Evolutionary conservation across 306 rosid genomes (phyloP), one percentile per base, ranked within the genome.

Genomic region (Canavalia gladiata): DNA sequence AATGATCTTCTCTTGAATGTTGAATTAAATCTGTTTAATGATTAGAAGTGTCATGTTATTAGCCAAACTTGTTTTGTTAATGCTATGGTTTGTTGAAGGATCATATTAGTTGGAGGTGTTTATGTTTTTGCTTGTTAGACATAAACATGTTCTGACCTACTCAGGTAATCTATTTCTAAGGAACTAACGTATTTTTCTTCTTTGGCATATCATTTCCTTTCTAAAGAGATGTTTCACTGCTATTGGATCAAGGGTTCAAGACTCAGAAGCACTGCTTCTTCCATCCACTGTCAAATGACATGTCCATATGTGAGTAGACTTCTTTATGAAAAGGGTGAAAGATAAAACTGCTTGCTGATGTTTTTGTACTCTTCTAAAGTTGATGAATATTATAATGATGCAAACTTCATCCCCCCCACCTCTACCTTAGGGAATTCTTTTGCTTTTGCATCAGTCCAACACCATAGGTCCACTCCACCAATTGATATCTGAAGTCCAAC

Each of bases 221-320:
- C 65, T 87, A 88, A 79, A 96, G 99, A 81, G 90, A 92, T 86
- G 98, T 96, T 76, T 89, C 98, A 8, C 82, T 96, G 83, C 83
- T 96, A 86, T 86, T 93, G 89, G 99, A 96, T 87, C 93, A 89
- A 84, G 91, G 89, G 34, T 96, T 93, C 83, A 93, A 88, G 89
- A 77, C 90, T 43, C 92, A 89, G 80, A 82, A 85, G 69, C 81
- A 51, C 57, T 93, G 98, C 84, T 90, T 92, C 89, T 96, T 96
- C 88, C 99, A 96, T 76, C 99, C 99, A 47, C 52, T 96, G 70
- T 90, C 98, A 9, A 93, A 96, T 87, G 99, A 96, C 79, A 78
- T 86, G 84, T 88, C 99, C 64, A 89, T 96, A 79, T 86, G 98
- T 96, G 86, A 92, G 82, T 75, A 49, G 51, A 50, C 71, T 81